A percentile compares a stretch with the other conserved stretches of the same genome.
phyloP scores from a whole-genome alignment of 208 protist species.

The Phytomonas francai region DNA sequence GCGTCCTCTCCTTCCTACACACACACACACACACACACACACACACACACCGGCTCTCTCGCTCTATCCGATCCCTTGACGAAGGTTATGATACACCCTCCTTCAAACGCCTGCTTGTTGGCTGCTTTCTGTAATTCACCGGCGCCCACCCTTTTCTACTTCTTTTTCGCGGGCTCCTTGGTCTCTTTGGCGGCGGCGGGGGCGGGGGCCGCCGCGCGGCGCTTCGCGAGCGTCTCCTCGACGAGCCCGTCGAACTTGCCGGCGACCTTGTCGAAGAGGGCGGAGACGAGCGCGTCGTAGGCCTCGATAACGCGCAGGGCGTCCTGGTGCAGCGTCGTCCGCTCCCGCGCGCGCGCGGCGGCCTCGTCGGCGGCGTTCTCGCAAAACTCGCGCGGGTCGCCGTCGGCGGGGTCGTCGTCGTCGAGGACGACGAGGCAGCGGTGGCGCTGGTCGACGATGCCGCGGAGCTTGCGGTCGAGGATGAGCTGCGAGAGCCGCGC shows the following conservation, averaged over 20 bases:
- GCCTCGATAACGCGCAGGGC: constrained; percentile 53
- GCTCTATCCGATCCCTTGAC: too few relatives aligned
- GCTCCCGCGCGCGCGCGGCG: constrained; percentile 10
- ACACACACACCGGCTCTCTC: background rate
- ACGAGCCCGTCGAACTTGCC: constrained; percentile 83
- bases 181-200: constrained; percentile 15
- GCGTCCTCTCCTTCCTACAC: too few relatives aligned
- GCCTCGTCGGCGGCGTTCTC: constrained; percentile 38
- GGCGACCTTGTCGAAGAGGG: constrained; percentile 80
- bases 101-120: too few relatives aligned
- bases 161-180: constrained; percentile 7
- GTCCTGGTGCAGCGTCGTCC: constrained; percentile 70
- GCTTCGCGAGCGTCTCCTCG: constrained; percentile 70
- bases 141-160: background rate
- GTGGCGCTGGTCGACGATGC: constrained; percentile 88
- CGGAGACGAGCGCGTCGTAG: constrained; percentile 79
- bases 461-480: constrained; percentile 95
- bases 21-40: too few relatives aligned
- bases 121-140: too few relatives aligned
- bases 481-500: constrained; percentile 97
- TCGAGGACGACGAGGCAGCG: constrained; percentile 92
- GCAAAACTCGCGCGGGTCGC: constrained; percentile 16
- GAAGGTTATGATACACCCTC: too few relatives aligned
- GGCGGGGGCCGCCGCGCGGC: constrained; percentile 14
- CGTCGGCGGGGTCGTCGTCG: constrained; percentile 25